Evolutionary conservation across 2,329 filamentous ascomycete genomes (phyloP).

Genomic region (Ceratocystis smalleyi): DNA sequence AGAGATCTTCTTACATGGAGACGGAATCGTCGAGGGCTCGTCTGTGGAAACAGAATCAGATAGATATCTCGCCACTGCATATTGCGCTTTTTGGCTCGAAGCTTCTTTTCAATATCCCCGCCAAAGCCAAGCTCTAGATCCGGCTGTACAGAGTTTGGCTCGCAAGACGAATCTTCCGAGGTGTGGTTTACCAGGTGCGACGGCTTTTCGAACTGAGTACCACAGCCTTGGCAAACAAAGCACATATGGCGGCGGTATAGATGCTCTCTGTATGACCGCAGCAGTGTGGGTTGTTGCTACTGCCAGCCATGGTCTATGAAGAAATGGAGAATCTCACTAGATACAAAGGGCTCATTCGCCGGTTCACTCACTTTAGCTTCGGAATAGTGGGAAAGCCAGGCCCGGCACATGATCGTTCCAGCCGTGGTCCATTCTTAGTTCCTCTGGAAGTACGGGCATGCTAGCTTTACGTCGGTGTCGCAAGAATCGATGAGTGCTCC

Average conservation of each 20-base stretch:
- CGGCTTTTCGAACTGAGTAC: slow-evolving; percentile 4
- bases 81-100: slow-evolving; percentile 13
- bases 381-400: slow-evolving; percentile 15
- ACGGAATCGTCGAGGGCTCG: slow-evolving; percentile 5
- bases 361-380: slow-evolving; percentile 11
- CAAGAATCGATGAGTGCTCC: background rate
- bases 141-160: background rate
- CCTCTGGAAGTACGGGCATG: slow-evolving; percentile 15
- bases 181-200: slow-evolving; percentile 1
- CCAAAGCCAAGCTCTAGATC: slow-evolving; percentile 13
- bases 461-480: slow-evolving; percentile 10
- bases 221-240: slow-evolving; percentile 8
- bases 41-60: slow-evolving; percentile 12
- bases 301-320: background rate
- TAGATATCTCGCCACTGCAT: slow-evolving; percentile 15
- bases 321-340: background rate
- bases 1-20: slow-evolving; percentile 9
- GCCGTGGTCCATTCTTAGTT: slow-evolving; percentile 9
- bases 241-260: slow-evolving; percentile 15
- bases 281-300: background rate
- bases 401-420: slow-evolving; percentile 13
- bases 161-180: background rate
- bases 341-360: background rate
- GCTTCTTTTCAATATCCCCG: slow-evolving; percentile 4
- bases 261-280: slow-evolving; percentile 8